Evolutionary conservation across 768 basidiomycete genomes (phyloP), one percentile per base, ranked within the genome.

Genomic region (Leccinum arenicola): DNA sequence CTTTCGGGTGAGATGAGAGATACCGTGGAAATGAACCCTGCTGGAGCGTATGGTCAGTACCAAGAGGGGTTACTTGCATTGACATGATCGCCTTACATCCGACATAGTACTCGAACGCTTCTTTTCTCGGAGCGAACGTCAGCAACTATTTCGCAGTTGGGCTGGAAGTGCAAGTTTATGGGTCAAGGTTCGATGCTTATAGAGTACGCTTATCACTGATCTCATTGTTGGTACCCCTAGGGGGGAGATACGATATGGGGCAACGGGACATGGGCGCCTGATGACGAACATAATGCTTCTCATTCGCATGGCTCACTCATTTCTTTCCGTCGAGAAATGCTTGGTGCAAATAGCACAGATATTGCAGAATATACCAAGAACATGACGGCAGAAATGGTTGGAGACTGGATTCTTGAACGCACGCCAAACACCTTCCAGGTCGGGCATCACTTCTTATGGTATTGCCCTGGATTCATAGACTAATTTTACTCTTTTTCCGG

Each of bases 1-100:
- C 77, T 98, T 43, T 94, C 92, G 0, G 96, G 96, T 11, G 96
- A 98, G 74, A 97, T 98, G 87, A 88, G 89, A 70, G 93, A 96
- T 64, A 95, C 93, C 0, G 91, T 93, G 5, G 85, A 92, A 68
- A 80, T 95, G 76, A 86, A 89, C 68, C 88, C 88, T 14, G 89
- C 87, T 14, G 91, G 88, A 15, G 84, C 86, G 52, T 90, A 91
- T 70, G 87, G 87, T 87, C 52, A 29, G 77, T 62, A 9, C 19
- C 19, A 36, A 21, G 50, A 48, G 25, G 21, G 40, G 21, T 3
- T 19, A 27, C 51, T 27, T n/a, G 27, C 25, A 25, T 57, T 25
- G 52, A 31, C 25, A 4, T 21, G 40, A 50, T 61, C 17, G 4
- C 12, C 31, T 56, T 17, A 56, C 36, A 17, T 17, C 3, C 14